Base-by-base conservation (phyloP, 306 rosid species). In the Geum urbanum region DNA sequence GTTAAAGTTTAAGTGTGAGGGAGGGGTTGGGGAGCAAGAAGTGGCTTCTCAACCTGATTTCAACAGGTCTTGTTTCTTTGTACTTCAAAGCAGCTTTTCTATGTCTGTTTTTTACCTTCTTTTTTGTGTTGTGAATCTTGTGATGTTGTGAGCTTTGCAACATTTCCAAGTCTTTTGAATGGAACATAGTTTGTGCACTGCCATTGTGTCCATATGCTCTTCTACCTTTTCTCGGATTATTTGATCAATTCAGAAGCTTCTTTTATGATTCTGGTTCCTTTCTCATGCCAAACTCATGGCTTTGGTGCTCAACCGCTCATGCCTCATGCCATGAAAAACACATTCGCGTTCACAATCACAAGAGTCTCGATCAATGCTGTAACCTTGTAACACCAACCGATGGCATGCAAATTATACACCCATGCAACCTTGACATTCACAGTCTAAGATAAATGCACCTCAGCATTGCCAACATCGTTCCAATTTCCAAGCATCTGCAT, bases 61-160 rank as follows among this genome's bases (percentile, higher is more conserved):
- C 69, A 70, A 71, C 69, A 57, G 50, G 86, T 74, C 78, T 63
- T 54, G 71, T 74, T 74, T 78, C 70, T 67, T 68, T 78, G 79
- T 81, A 47, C 82, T 72, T 76, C 70, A 76, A 19, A 76, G 69
- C 70, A 67, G 81, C 37, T 84, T 77, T 77, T 74, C 83, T 64
- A 63, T 76, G 83, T 75, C 78, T 15, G 45, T 48, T 6, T 69
- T 83, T 75, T 70, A 9, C 37, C 32, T 27, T 16, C 16, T 41
- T 64, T 77, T 78, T 50, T 79, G 72, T 79, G 77, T 73, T 70
- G 77, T 84, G 82, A 70, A 80, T 84, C 85, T 83, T 91, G 89
- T 79, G 80, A 79, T 85, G 87, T 83, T 91, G 90, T 79, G 83
- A 79, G 80, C 86, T 82, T 84, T 85, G 87, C 91, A 85, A 72